Evolutionary conservation across 371 early-diverging fungal species (phyloP).

Genomic region (Actinomortierella ambigua): DNA sequence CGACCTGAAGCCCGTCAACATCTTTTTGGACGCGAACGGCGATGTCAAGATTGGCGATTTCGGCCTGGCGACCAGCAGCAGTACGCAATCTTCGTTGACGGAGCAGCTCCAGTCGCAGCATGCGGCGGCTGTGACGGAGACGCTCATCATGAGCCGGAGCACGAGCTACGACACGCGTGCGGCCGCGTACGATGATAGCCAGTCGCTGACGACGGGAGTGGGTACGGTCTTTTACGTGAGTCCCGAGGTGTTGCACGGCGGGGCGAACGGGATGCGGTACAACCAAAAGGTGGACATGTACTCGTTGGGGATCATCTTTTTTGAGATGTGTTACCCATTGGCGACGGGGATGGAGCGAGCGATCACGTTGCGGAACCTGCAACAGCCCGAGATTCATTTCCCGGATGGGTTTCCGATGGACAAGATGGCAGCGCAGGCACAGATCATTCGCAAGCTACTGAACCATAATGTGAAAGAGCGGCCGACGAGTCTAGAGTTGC

Average conservation of each 20-base stretch:
- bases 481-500: slow-evolving; percentile 83
- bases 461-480: slow-evolving; percentile 83
- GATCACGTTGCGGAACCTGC: slow-evolving; percentile 58
- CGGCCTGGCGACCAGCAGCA: slow-evolving; percentile 89
- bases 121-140: slow-evolving; percentile 29
- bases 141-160: slow-evolving; percentile 40
- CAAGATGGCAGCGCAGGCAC: slow-evolving; percentile 64
- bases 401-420: slow-evolving; percentile 76
- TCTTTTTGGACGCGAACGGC: slow-evolving; percentile 88
- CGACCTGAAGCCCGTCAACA: slow-evolving; percentile 97
- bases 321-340: slow-evolving; percentile 78
- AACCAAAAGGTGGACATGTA: slow-evolving; percentile 84
- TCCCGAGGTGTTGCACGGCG: slow-evolving; percentile 76
- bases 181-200: slow-evolving; percentile 33
- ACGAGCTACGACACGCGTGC: slow-evolving; percentile 27
- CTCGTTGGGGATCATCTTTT: slow-evolving; percentile 74
- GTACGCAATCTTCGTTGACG: slow-evolving; percentile 41
- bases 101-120: slow-evolving; percentile 31
- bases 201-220: slow-evolving; percentile 75
- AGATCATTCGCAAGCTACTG: slow-evolving; percentile 76
- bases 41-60: slow-evolving; percentile 98
- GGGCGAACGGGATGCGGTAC: slow-evolving; percentile 54
- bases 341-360: slow-evolving; percentile 81
- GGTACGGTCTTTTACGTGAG: slow-evolving; percentile 96
- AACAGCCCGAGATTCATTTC: slow-evolving; percentile 66